Base-by-base conservation (phyloP, 2,329 filamentous ascomycete genomes). In the Ophiognomonia clavigignenti-juglandacearum region DNA sequence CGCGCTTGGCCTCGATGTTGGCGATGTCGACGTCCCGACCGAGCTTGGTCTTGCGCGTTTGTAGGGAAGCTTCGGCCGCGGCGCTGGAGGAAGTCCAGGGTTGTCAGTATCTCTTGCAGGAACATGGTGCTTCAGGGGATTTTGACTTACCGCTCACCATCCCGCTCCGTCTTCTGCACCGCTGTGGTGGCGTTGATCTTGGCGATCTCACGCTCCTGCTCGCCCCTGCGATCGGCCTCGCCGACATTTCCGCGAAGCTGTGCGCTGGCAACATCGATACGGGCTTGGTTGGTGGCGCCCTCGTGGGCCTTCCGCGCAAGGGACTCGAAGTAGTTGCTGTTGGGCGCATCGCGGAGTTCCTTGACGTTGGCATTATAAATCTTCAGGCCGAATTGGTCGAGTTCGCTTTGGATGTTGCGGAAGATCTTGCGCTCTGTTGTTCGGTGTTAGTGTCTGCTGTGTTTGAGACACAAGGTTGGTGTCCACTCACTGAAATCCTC, bases 161-260 rank as follows among this genome's bases (percentile, higher is more conserved):
- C 39, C n/a, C 39, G 39, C 61, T 92, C 83, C 0, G 88, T 93
- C 70, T 92, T 89, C 51, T 88, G 78, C 2, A 93, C 86, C 1
- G 88, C 87, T 1, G 88, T 95, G 57, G 88, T 83, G 54, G 88
- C 88, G 64, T 91, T 81, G 68, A 95, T 95, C 71, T 90, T 92
- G 57, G 88, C 87, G 35, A 95, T 86, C 60, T 91, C 85, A 45
- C 90, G 86, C 62, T 93, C 89, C 53, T 90, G 86, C 58, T 87
- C 78, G 54, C 88, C 88, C 59, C 83, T 80, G 59, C 87, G 85
- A 62, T 89, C 75, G 20, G 88, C 83, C 64, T 93, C 88, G 48
- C 85, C 86, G 13, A 89, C 83, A 56, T 84, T 85, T 59, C 85
- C 86, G 42, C 75, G 74, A 57, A 80, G 72, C 57, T 80, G 77